phyloP scores from a whole-genome alignment of 2,329 filamentous ascomycete species.

The Pseudocercospora macadamiae region DNA sequence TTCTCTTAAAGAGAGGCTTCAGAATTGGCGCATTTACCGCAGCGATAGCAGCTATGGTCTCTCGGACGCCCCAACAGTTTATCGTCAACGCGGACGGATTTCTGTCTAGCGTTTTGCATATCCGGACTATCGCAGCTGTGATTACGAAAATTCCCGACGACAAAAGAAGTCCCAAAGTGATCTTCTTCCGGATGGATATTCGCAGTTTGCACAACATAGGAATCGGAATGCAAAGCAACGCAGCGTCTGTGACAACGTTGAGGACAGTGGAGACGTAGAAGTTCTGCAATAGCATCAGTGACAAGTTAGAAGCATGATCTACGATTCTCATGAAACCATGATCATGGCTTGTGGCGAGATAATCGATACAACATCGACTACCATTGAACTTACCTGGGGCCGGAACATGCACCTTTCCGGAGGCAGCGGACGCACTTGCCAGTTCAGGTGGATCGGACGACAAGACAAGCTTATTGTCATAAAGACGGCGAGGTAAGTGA shows the following conservation, averaged over 20 bases:
- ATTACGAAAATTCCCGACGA: slow-evolving; percentile 43
- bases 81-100: slow-evolving; percentile 39
- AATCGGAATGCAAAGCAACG: slow-evolving; percentile 40
- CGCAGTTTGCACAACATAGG: slow-evolving; percentile 41
- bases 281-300: slow-evolving; percentile 30
- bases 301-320: not conserved
- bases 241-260: slow-evolving; percentile 40
- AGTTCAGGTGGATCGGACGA: slow-evolving; percentile 35
- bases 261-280: slow-evolving; percentile 36
- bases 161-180: slow-evolving; percentile 39
- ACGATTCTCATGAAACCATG: no score
- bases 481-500: slow-evolving; percentile 39
- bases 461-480: slow-evolving; percentile 39
- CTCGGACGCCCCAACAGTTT: slow-evolving; percentile 44
- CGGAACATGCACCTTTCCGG: slow-evolving; percentile 34
- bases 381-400: slow-evolving; percentile 19
- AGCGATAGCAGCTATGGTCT: slow-evolving; percentile 43
- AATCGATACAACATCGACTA: no score
- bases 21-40: slow-evolving; percentile 43
- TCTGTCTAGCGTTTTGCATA: slow-evolving; percentile 36
- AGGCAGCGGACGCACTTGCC: slow-evolving; percentile 35
- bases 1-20: slow-evolving; percentile 33
- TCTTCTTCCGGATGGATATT: slow-evolving; percentile 37
- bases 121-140: slow-evolving; percentile 40
- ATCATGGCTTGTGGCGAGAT: no score